Evolutionary conservation across 2,329 filamentous ascomycete species (phyloP), one percentile per base, ranked within the genome.

Genomic region (Ophiostoma pallidulum): DNA sequence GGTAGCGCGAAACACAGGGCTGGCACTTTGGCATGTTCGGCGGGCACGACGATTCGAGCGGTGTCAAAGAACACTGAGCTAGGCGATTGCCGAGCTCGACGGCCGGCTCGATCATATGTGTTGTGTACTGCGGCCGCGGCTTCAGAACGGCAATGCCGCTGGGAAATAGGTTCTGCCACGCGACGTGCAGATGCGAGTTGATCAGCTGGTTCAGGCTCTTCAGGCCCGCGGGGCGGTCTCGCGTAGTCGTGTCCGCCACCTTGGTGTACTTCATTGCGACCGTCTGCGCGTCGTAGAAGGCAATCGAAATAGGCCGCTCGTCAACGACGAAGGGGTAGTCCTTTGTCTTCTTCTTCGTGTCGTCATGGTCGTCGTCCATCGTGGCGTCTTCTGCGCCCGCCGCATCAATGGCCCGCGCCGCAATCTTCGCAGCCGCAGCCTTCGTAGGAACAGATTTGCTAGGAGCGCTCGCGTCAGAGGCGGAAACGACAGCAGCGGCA

Each of bases 81-180:
- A 98, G 78, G 47, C 85, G 81, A 26, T 78, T 72, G 4, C 87
- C 91, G 24, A 97, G 74, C 37, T 82, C 74, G 47, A 83, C 67
- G 3, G 84, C 84, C 31, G 83, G 80, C 47, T 78, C 72, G 42
- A 89, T 74, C 56, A 94, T 72, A 14, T 79, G 73, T 1, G 84
- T 85, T 33, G 85, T 91, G 61, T 89, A 80, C 44, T 84, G 70
- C 1, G 86, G 77, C 18, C 85, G 73, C 0, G 91, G 89, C 62
- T 94, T 90, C 37, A 94, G 70, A 3, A 96, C 80, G 5, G 82
- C 77, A 49, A 97, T 83, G 26, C 92, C 91, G 33, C 76, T 73
- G 1, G 77, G 70, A 63, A 92, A 94, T 19, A 73, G 73, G 56
- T 83, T 86, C 60, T 94, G 88, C 78, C 92, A 97, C 10, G 81